Base-by-base conservation (phyloP, 371 early-diverging fungal genomes). In the Apophysomyces ossiformis region DNA sequence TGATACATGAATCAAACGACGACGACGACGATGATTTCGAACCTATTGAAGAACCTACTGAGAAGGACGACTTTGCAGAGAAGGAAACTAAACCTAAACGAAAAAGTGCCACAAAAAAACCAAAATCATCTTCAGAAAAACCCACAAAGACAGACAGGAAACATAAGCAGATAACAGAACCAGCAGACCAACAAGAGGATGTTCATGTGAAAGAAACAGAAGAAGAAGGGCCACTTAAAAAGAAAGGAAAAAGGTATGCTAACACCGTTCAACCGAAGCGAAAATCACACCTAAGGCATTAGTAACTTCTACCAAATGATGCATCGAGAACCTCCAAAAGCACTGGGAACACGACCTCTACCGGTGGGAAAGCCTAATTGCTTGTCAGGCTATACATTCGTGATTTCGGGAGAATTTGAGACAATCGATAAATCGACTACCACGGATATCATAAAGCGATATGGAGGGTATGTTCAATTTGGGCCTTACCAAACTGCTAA, bases 351-450 rank as follows among this genome's bases (percentile, higher is more conserved):
- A 15, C 90, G 92, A 60, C 86, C 89, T 54, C 75, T 92, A 7
- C 96, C 96, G 6, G 84, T 83, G 15, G 96, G 96, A 7, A 86
- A 81, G 16, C 84, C 82, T 6, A 90, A 91, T 67, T 96, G 98
- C 56, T 80, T 97, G 7, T 74, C 70, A 18, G 93, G 92, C 7
- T 67, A 87, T 60, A 90, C 96, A 0, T 98, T 99, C 88, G 99
- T 99, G 0, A 86, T 96, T 38, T 94, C 96, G 4, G 99, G 99
- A 39, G 93, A 96, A 61, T 81, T 95, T 21, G 81, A 85, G 7
- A 88, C 91, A 1, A 72, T 96, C 18, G 83, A 90, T 1, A 87
- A 59, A 18, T 60, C 96, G 21, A 93, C 95, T 5, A 88, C 90
- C 2, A 70, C 81, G 15, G 94, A 95, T 74, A 77, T 99, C 7